Base-by-base conservation (phyloP, 768 basidiomycete genomes). In the Suillus paluster region DNA sequence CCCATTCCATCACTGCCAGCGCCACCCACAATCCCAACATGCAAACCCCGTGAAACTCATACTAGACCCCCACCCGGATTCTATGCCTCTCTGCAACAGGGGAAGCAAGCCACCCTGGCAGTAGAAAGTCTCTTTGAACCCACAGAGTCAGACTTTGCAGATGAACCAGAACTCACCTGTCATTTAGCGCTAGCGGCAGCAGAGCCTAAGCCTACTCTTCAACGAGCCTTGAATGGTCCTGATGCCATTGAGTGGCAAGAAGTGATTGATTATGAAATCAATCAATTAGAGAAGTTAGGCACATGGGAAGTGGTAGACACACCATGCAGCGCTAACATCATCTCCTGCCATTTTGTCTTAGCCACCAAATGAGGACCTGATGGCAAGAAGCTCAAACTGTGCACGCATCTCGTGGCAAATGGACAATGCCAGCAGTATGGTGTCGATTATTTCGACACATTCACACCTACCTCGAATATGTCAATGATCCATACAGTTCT, bases 231-330 rank as follows among this genome's bases (percentile, higher is more conserved):
- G 30, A 30, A 30, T 30, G 30, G 30, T 30, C 30, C 30, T 3
- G 30, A 30, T 6, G 30, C 38, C 45, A 7, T 19, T 21, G 52
- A 61, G n/a, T 61, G 60, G 60, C 53, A 56, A 54, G 52, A 54
- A n/a, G 60, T 38, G n/a, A 44, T 61, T 27, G 30, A 61, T 30
- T 57, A 57, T 52, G 69, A 70, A 52, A 12, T 71, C 17, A 41
- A 1, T 23, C 60, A 58, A 21, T 59, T 70, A 36, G 65, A 67
- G 52, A 64, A 63, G 38, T 68, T 68, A 25, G 63, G 65, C 21
- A 74, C 68, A 12, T 77, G 72, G 71, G 64, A 70, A 21, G 36
- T 70, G 38, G 67, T 66, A 9, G 57, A 62, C 17, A 44, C 71
- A 39, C 77, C 76, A 21, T 23, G 49, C 2, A 67, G 68, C 39